Conservation (phyloP, 352 stramenopile species). For the Thalassiosira hispida region DNA sequence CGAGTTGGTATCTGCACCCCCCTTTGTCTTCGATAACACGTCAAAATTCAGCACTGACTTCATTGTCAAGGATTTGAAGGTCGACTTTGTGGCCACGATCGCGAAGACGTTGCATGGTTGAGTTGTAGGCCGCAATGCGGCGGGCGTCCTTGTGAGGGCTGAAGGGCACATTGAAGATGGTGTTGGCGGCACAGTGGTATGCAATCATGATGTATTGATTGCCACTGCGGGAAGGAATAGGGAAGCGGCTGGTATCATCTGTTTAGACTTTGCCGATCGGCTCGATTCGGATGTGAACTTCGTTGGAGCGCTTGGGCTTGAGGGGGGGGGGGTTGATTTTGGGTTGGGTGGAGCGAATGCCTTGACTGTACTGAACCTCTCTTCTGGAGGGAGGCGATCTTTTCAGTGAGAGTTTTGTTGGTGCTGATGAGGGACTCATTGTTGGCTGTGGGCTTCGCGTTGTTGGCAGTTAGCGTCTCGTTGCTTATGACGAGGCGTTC, state of each 20-base stretch:
- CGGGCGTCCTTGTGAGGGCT: not conserved
- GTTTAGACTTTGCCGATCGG: no score
- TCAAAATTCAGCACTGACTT: not conserved
- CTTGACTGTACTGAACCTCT: no score
- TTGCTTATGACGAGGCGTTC: not conserved
- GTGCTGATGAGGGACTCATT: not conserved
- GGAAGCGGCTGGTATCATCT: no score
- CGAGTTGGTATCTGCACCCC: not conserved
- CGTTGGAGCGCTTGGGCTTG: no score
- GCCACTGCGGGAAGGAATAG: no score
- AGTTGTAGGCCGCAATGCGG: not conserved
- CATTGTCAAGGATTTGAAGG: slow-evolving; percentile 26
- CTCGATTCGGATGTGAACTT: no score
- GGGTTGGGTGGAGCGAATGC: no score
- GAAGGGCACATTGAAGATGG: not conserved
- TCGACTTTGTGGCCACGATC: not conserved
- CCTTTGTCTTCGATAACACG: not conserved
- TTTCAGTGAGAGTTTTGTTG: not conserved
- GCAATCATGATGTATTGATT: slow-evolving; percentile 2
- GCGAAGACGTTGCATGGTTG: not conserved
- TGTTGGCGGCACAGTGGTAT: not conserved
- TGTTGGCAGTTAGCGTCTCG: not conserved
- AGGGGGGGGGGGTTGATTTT: no score
- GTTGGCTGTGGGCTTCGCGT: not conserved
- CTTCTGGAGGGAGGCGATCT: not conserved